Base-by-base conservation (phyloP, 257 asterid species). In the Craterostigma plantagineum region DNA sequence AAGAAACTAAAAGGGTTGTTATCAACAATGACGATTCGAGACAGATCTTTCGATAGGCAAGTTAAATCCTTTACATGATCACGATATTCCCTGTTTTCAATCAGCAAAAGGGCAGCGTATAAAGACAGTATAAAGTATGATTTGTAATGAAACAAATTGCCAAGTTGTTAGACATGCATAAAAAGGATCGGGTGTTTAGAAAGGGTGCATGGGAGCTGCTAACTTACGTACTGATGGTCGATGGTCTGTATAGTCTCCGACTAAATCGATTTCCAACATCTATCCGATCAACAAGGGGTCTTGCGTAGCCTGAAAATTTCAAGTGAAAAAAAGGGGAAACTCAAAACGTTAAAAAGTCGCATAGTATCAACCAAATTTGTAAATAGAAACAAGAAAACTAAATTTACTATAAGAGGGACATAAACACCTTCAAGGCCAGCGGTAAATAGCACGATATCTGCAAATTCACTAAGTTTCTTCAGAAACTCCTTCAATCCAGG, bases 1-100 rank as follows among this genome's bases (percentile, higher is more conserved):
- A 86, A 59, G 76, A 86, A 86, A 70, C 97, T 86, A 58, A 81
- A 86, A 3, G 97, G 97, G 57, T 86, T 81, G 57, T 86, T 86
- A 68, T 86, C 97, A 42, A 86, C 97, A 49, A 81, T 78, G 40
- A 86, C 97, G 39, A 57, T 67, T 60, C 92, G 76, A 43, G 75
- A 45, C 23, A 81, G 40, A 52, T 86, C 90, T 51, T 71, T 70
- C 16, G 97, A 69, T 63, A 81, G 55, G 70, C 78, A 57, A 6
- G 75, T 60, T 53, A 86, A 65, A 52, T 86, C 97, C 65, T 86
- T 86, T 52, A 86, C 95, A 34, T 86, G 93, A 59, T 81, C 95
- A 33, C 92, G 75, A 34, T 76, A 78, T 54, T 86, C 92, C 75
- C 95, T 86, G 85, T 23, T 23, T 23, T 23, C 30, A 23, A 23